Conservation (phyloP, 306 rosid genomes). For the Quercus rubra region DNA sequence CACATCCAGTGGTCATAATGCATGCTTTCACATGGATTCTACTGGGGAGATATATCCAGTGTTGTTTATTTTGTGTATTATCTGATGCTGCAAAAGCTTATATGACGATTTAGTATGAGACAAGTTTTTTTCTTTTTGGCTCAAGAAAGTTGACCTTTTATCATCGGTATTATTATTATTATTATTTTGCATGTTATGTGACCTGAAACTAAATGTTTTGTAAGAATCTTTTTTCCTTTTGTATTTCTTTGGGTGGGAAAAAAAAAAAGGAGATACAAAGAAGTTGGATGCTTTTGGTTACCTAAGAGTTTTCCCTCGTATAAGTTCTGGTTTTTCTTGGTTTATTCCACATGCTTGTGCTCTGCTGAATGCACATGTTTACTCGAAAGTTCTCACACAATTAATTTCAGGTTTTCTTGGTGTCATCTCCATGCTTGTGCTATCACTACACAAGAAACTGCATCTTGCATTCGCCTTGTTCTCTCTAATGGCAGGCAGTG, state of each 20-base stretch:
- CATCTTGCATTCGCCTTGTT: not conserved
- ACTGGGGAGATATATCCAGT: not conserved
- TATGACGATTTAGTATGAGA: too few relatives aligned
- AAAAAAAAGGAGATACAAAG: too few relatives aligned
- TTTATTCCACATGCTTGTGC: not conserved
- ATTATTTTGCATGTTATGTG: too few relatives aligned
- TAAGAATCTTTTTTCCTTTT: too few relatives aligned
- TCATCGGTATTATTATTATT: too few relatives aligned
- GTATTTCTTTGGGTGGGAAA: too few relatives aligned
- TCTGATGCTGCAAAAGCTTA: too few relatives aligned
- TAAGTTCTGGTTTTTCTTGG: not conserved
- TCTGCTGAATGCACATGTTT: not conserved
- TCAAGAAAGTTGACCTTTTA: too few relatives aligned
- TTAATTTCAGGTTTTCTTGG: constrained; percentile 1
- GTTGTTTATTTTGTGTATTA: too few relatives aligned
- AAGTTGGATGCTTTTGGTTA: not conserved
- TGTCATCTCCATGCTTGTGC: not conserved
- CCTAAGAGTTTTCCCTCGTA: not conserved
- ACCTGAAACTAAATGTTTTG: too few relatives aligned
- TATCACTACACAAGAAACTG: not conserved
- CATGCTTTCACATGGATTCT: not conserved
- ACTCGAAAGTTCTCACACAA: not conserved
- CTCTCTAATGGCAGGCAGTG: not conserved
- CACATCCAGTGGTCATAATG: not conserved
- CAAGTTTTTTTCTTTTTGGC: too few relatives aligned